These are phyloP conservation scores for Cardamine resedifolia DNA, from an alignment of 345 rosid species.

Conservation along the genomic window DNA sequence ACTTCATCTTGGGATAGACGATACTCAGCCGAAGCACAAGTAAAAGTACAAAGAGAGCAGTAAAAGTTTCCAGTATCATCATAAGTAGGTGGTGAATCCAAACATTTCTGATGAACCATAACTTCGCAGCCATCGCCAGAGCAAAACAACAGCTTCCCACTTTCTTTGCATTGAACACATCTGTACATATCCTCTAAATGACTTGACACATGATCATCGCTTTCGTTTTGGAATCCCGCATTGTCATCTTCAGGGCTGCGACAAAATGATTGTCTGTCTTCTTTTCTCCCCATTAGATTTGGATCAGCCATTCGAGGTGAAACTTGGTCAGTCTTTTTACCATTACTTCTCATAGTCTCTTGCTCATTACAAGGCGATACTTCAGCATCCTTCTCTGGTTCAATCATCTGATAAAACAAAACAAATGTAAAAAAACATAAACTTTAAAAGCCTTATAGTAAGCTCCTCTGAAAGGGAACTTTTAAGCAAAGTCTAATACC, in stretches of 20 bases:
- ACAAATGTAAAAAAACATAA: neutral
- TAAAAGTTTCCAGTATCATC: conserved; percentile 53
- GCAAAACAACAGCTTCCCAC: conserved; percentile 49
- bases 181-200: conserved; percentile 20
- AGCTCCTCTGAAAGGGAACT: neutral
- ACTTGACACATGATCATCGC: conserved; percentile 3
- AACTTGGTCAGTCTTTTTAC: conserved; percentile 10
- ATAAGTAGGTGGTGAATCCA: conserved; percentile 30
- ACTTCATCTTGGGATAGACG: conserved; percentile 25
- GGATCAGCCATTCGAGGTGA: neutral
- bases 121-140: conserved; percentile 43
- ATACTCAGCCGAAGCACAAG: conserved; percentile 18
- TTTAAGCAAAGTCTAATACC: conserved; percentile 7
- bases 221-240: neutral
- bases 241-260: neutral
- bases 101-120: conserved; percentile 48
- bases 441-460: neutral
- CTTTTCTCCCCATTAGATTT: neutral
- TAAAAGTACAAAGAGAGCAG: conserved; percentile 49
- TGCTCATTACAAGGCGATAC: conserved; percentile 1
- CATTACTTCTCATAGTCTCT: conserved; percentile 9
- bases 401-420: conserved; percentile 28
- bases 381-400: conserved; percentile 12
- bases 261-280: neutral
- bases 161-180: conserved; percentile 28